phyloP scores from a whole-genome alignment of 2,329 filamentous ascomycete species.

The Herpotrichia juniperi region DNA sequence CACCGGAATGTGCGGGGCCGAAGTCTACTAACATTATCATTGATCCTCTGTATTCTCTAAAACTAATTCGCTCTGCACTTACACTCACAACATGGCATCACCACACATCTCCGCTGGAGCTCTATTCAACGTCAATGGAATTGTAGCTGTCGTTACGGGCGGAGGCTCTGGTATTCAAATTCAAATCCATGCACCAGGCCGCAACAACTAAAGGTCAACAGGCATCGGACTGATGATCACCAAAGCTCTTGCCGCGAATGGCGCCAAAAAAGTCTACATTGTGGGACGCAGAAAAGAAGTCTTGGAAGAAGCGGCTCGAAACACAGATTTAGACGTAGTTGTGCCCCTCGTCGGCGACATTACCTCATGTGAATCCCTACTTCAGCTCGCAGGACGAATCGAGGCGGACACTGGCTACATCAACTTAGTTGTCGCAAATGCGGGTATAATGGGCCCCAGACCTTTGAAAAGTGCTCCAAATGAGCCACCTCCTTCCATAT shows the following conservation, averaged over 20 bases:
- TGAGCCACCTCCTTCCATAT: conserved; percentile 8
- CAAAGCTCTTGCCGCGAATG: conserved; percentile 23
- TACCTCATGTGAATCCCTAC: conserved; percentile 14
- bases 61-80: background rate
- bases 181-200: background rate
- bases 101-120: background rate
- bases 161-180: background rate
- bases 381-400: conserved; percentile 11
- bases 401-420: conserved; percentile 15
- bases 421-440: conserved; percentile 19
- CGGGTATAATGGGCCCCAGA: conserved; percentile 14
- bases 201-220: background rate
- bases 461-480: conserved; percentile 13
- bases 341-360: conserved; percentile 18
- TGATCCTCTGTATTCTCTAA: background rate
- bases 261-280: conserved; percentile 27
- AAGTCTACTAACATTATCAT: no score
- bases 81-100: background rate
- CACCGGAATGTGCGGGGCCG: no score
- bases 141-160: background rate
- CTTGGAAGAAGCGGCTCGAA: conserved; percentile 15
- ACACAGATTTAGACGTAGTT: conserved; percentile 5
- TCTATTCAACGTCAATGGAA: background rate
- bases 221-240: conserved; percentile 32
- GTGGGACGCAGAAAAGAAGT: conserved; percentile 25